Evolutionary conservation across 2,329 filamentous ascomycete genomes (phyloP).

Genomic region (Periconia macrospinosa): DNA sequence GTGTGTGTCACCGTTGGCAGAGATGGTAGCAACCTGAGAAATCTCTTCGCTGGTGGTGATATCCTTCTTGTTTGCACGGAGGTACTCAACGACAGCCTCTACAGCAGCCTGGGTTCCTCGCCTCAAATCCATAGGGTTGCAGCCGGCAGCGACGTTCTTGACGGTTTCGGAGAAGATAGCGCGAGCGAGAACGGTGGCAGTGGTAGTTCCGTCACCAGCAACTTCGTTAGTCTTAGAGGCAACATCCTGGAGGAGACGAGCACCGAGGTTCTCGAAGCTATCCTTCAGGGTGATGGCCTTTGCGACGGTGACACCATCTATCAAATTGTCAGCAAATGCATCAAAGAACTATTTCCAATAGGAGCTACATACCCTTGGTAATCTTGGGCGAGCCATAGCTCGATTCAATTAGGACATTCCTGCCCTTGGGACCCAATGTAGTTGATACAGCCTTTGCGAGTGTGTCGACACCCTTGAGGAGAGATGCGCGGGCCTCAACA

Average conservation of each 20-base stretch:
- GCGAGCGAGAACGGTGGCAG: conserved; percentile 92
- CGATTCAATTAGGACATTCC: conserved; percentile 98
- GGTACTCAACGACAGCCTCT: conserved; percentile 89
- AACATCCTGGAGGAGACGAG: conserved; percentile 94
- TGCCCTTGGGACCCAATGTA: conserved; percentile 95
- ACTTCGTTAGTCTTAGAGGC: conserved; percentile 99
- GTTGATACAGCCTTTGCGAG: conserved; percentile 94
- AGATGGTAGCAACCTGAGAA: conserved; percentile 97
- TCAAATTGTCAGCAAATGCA: conserved; percentile 15
- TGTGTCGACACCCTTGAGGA: conserved; percentile 94
- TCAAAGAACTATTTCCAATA: neutral
- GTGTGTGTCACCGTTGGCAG: conserved; percentile 93
- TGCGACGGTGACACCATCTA: conserved; percentile 57
- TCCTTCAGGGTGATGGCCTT: conserved; percentile 92
- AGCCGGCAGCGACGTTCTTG: conserved; percentile 98
- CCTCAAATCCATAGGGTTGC: conserved; percentile 99
- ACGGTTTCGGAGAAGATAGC: conserved; percentile 99
- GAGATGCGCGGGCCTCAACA: conserved; percentile 85
- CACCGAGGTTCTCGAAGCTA: conserved; percentile 99
- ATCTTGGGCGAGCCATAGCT: conserved; percentile 99
- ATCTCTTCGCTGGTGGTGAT: conserved; percentile 98
- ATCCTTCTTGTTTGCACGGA: conserved; percentile 94
- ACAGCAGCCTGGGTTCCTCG: conserved; percentile 97
- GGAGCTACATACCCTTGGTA: conserved; percentile 77
- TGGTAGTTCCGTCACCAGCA: conserved; percentile 97